Evolutionary conservation across 306 rosid species (phyloP).

Genomic region (Malus sieversii): DNA sequence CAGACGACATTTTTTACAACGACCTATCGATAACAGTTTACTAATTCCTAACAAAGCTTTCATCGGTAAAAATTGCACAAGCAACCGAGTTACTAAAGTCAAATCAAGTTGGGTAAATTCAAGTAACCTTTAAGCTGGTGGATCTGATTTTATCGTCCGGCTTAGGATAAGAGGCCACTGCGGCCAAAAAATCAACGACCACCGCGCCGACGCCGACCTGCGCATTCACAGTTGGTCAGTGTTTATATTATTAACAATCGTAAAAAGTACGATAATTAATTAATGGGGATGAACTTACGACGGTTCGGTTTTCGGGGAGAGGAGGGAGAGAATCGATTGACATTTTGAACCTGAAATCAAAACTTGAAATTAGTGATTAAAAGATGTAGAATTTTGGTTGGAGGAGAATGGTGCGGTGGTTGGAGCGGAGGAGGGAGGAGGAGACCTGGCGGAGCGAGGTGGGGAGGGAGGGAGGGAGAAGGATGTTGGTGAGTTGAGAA

Average conservation of each 20-base stretch:
- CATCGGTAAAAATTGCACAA: neutral
- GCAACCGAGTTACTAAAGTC: neutral
- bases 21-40: too few relatives aligned
- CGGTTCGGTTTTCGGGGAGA: slow-evolving; percentile 21
- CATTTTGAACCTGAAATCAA: slow-evolving; percentile 30
- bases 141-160: slow-evolving; percentile 76
- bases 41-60: neutral
- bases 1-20: too few relatives aligned
- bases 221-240: neutral
- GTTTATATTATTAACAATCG: neutral
- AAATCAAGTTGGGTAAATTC: neutral
- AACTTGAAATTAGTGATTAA: neutral
- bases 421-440: neutral
- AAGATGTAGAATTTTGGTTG: neutral
- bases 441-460: slow-evolving; percentile 15
- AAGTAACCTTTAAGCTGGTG: slow-evolving; percentile 52
- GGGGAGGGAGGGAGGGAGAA: neutral
- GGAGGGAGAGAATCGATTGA: slow-evolving; percentile 40
- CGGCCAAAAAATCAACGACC: slow-evolving; percentile 56
- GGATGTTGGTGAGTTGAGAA: neutral
- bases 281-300: neutral
- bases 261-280: neutral
- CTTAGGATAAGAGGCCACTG: slow-evolving; percentile 55
- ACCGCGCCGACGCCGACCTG: slow-evolving; percentile 72
- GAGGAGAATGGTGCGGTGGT: neutral